A percentile compares a stretch with the other conserved stretches of the same genome.
phyloP scores from a whole-genome alignment of 805 yeast species.

The Zygosaccharomyces bailii region DNA sequence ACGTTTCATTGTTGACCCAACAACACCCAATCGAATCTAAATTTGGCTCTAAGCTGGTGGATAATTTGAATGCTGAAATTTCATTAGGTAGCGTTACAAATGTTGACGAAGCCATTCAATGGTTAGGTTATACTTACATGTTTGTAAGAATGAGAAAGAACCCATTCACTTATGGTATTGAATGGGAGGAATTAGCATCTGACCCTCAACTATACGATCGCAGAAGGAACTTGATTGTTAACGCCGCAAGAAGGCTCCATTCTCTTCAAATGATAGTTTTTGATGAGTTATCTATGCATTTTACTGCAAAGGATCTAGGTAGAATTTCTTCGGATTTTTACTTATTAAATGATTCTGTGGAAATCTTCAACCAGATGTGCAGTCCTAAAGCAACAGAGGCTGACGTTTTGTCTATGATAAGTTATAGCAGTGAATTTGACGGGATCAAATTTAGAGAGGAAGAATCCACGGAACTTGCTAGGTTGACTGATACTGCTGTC shows the following conservation, averaged over 20 bases:
- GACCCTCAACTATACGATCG: constrained; percentile 77
- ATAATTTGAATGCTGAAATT: constrained; percentile 93
- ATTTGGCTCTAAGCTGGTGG: constrained; percentile 72
- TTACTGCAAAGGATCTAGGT: constrained; percentile 85
- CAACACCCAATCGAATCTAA: constrained; percentile 96
- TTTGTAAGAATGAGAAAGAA: constrained; percentile 91
- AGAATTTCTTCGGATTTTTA: constrained; percentile 94
- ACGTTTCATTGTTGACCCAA: constrained; percentile 81
- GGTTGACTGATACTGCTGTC: constrained; percentile 53
- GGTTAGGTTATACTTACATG: constrained; percentile 98
- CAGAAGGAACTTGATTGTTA: constrained; percentile 69
- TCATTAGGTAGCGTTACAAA: constrained; percentile 93
- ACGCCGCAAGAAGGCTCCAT: constrained; percentile 82
- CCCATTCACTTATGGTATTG: constrained; percentile 88
- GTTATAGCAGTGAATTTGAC: constrained; percentile 93
- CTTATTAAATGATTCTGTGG: constrained; percentile 77
- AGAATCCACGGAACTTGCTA: constrained; percentile 69
- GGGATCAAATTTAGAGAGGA: constrained; percentile 85
- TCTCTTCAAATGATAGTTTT: constrained; percentile 87
- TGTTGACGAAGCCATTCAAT: constrained; percentile 88
- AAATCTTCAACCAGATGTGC: constrained; percentile 80
- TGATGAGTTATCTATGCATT: constrained; percentile 78
- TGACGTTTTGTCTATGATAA: constrained; percentile 79
- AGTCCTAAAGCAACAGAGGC: constrained; percentile 88
- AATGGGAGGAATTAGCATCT: constrained; percentile 76